Conservation (phyloP, 345 rosid species). For the Gossypium longicalyx region DNA sequence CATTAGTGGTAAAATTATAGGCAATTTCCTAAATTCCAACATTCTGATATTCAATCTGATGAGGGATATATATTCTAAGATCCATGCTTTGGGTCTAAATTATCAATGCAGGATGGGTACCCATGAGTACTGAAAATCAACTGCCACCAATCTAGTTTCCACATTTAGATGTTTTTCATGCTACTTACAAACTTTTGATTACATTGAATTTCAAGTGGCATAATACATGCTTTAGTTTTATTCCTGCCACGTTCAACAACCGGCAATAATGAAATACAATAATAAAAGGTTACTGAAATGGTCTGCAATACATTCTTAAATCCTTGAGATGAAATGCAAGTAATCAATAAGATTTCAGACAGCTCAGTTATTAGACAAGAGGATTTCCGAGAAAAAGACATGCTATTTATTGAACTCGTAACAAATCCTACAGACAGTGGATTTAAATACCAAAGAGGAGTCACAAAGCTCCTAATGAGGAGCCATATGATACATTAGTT, state of each 20-base stretch:
- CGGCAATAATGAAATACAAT: not conserved
- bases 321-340: not conserved
- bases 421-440: not conserved
- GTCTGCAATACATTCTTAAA: not conserved
- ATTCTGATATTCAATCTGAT: not conserved
- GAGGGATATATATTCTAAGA: not conserved
- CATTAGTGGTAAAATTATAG: not conserved
- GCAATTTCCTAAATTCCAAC: not conserved
- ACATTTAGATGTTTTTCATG: not conserved
- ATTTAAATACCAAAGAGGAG: not conserved
- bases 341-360: not conserved
- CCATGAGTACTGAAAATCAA: not conserved
- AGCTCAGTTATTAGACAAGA: not conserved
- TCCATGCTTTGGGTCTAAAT: not conserved
- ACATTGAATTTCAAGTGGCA: not conserved
- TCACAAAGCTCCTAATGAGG: conserved; percentile 1
- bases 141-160: not conserved
- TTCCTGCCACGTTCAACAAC: not conserved
- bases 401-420: not conserved
- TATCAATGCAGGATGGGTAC: too few species aligned
- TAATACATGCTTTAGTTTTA: not conserved
- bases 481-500: not conserved
- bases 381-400: not conserved
- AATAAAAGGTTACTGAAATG: not conserved
- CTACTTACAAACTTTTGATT: not conserved